phyloP scores from a whole-genome alignment of 2,329 filamentous ascomycete species.

The Emericellopsis cladophorae region DNA sequence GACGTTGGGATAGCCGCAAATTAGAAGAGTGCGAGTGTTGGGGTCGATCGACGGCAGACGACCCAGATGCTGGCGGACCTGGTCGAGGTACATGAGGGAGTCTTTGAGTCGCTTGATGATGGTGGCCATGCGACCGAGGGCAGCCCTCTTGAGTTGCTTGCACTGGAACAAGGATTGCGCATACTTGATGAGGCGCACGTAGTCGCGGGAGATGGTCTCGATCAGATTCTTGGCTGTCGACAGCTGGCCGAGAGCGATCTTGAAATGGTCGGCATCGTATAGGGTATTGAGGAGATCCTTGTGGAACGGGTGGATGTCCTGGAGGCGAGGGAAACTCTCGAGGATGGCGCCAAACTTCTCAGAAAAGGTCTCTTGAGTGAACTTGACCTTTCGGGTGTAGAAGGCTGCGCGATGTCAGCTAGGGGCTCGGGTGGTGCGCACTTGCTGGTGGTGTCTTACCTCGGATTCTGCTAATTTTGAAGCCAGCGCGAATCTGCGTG shows the following conservation, averaged over 20 bases:
- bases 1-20: conserved; percentile 95
- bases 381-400: conserved; percentile 97
- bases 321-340: conserved; percentile 81
- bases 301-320: conserved; percentile 94
- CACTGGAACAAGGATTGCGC: conserved; percentile 95
- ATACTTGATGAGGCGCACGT: conserved; percentile 85
- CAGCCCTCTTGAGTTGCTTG: conserved; percentile 96
- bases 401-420: conserved; percentile 42
- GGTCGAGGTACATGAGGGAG: conserved; percentile 87
- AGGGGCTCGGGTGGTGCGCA: neutral
- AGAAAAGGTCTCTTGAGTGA: conserved; percentile 89
- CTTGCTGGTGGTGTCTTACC: conserved; percentile 18
- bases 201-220: conserved; percentile 91
- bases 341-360: conserved; percentile 89
- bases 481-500: conserved; percentile 89
- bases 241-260: conserved; percentile 87
- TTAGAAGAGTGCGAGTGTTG: conserved; percentile 88
- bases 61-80: conserved; percentile 82
- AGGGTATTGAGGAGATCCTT: conserved; percentile 78
- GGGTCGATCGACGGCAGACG: conserved; percentile 98
- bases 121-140: conserved; percentile 94
- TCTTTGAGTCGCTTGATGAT: conserved; percentile 93
- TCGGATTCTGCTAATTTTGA: conserved; percentile 87
- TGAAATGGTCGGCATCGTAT: conserved; percentile 96
- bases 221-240: conserved; percentile 94